Evolutionary conservation across 805 yeast genomes (phyloP).

Genomic region (Hanseniaspora meyeri): DNA sequence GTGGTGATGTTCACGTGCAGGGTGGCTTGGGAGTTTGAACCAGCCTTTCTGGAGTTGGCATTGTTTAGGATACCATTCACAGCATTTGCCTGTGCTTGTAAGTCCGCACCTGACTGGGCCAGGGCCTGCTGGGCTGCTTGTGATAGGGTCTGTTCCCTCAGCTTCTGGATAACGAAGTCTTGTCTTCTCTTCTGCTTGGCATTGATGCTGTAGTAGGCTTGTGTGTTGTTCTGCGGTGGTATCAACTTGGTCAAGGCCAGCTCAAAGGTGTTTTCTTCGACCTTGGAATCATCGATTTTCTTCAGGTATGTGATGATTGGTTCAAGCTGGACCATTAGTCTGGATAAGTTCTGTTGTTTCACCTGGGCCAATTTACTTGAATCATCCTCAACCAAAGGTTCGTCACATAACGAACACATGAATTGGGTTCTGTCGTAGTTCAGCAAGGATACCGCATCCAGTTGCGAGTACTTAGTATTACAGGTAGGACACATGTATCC

Average conservation of each 20-base stretch:
- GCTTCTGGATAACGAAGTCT: conserved; percentile 14
- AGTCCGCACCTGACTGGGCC: conserved; percentile 16
- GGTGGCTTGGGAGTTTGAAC: conserved; percentile 64
- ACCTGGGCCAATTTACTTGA: conserved; percentile 67
- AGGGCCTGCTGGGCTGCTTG: conserved; percentile 24
- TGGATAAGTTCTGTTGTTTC: conserved; percentile 69
- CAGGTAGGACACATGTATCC: conserved; percentile 88
- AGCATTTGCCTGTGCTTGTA: conserved; percentile 16
- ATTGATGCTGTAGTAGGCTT: conserved; percentile 58
- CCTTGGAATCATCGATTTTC: conserved; percentile 63
- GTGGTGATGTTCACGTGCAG: conserved; percentile 78
- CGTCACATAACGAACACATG: conserved; percentile 74
- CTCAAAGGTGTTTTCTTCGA: conserved; percentile 85
- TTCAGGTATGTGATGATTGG: conserved; percentile 75
- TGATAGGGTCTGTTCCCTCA: conserved; percentile 14
- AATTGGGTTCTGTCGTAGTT: conserved; percentile 73
- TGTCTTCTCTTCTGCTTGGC: conserved; percentile 32
- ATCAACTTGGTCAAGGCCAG: conserved; percentile 66
- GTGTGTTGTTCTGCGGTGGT: conserved; percentile 65
- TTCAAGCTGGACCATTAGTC: conserved; percentile 77
- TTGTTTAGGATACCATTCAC: conserved; percentile 29
- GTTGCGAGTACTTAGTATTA: conserved; percentile 62
- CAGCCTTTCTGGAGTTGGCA: conserved; percentile 37
- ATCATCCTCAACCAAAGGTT: conserved; percentile 72
- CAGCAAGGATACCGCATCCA: conserved; percentile 75